phyloP scores from a whole-genome alignment of 2,329 filamentous ascomycete genomes.

The Trichoderma hamatum region DNA sequence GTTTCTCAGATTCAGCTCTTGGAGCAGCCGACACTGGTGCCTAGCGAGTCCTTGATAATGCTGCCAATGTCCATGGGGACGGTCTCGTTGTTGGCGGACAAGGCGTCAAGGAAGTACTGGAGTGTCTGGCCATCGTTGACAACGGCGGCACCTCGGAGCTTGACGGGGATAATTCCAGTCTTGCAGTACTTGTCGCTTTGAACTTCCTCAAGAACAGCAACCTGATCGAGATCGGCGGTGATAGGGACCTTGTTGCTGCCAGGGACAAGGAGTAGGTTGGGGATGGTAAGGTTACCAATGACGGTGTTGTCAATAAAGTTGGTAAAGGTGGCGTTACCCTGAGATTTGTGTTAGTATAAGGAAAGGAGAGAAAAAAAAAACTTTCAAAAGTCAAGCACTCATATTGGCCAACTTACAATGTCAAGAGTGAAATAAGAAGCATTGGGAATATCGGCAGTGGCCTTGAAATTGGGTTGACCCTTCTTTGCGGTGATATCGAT shows the following conservation, averaged over 20 bases:
- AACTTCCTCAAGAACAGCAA: constrained; percentile 46
- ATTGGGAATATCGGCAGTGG: constrained; percentile 64
- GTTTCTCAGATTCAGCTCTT: constrained; percentile 1
- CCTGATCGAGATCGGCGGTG: constrained; percentile 56
- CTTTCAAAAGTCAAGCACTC: not conserved
- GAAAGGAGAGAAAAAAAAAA: too few species aligned
- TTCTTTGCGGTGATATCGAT: constrained; percentile 47
- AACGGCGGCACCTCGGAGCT: constrained; percentile 57
- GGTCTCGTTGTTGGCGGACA: constrained; percentile 54
- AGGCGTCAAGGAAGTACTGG: constrained; percentile 59
- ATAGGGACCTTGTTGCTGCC: constrained; percentile 61
- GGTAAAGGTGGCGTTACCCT: constrained; percentile 66
- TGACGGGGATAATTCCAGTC: constrained; percentile 57
- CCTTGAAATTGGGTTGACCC: constrained; percentile 63
- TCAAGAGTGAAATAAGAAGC: constrained; percentile 65
- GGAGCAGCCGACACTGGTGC: constrained; percentile 7
- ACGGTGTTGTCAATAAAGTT: constrained; percentile 55
- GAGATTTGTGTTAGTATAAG: constrained; percentile 12
- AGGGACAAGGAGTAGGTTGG: constrained; percentile 60
- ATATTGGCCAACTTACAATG: constrained; percentile 51
- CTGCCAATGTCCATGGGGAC: constrained; percentile 55
- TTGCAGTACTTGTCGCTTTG: constrained; percentile 53
- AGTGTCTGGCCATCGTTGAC: constrained; percentile 55
- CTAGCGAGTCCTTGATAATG: constrained; percentile 44
- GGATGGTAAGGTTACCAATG: constrained; percentile 60